Percentiles rank a stretch among this genome's conserved stretches.
These are phyloP conservation scores for Calonectria hawksworthii DNA, from an alignment of 2,329 filamentous ascomycete species.

Conservation along the genomic window DNA sequence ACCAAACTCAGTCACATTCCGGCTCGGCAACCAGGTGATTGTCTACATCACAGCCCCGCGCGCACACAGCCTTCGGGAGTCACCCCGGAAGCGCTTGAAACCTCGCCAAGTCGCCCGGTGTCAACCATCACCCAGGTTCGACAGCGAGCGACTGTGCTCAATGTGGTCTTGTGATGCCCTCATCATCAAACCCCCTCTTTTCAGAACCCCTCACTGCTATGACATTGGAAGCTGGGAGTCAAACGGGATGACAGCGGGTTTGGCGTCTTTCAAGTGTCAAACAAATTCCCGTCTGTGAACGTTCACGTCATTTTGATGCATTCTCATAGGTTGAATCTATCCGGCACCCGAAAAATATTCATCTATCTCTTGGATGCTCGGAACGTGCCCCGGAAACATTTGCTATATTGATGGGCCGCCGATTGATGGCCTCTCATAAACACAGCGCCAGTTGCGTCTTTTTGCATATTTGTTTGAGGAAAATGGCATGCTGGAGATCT, in stretches of 20 bases:
- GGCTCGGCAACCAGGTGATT: slow-evolving; percentile 19
- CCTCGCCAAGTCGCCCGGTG: slow-evolving; percentile 1
- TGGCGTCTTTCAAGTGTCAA: slow-evolving; percentile 14
- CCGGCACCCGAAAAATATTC: background rate
- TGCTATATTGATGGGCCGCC: background rate
- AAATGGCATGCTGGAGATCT: background rate
- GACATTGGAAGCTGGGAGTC: slow-evolving; percentile 10
- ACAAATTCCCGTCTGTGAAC: slow-evolving; percentile 5
- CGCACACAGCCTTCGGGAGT: background rate
- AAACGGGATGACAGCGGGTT: slow-evolving; percentile 17
- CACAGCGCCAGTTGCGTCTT: slow-evolving; percentile 9
- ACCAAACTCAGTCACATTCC: slow-evolving; percentile 25
- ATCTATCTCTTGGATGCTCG: slow-evolving; percentile 16
- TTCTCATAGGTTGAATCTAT: background rate
- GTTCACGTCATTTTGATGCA: background rate
- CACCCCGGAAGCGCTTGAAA: background rate
- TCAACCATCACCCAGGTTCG: background rate
- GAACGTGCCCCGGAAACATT: background rate
- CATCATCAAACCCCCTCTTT: slow-evolving; percentile 6
- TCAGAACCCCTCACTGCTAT: slow-evolving; percentile 8
- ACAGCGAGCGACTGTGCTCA: background rate
- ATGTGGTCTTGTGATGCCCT: slow-evolving; percentile 5
- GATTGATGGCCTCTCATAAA: slow-evolving; percentile 7
- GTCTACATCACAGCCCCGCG: slow-evolving; percentile 17
- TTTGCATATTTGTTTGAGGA: slow-evolving; percentile 14